phyloP scores from a whole-genome alignment of 352 stramenopile genomes.

The Saprolegnia diclina region DNA sequence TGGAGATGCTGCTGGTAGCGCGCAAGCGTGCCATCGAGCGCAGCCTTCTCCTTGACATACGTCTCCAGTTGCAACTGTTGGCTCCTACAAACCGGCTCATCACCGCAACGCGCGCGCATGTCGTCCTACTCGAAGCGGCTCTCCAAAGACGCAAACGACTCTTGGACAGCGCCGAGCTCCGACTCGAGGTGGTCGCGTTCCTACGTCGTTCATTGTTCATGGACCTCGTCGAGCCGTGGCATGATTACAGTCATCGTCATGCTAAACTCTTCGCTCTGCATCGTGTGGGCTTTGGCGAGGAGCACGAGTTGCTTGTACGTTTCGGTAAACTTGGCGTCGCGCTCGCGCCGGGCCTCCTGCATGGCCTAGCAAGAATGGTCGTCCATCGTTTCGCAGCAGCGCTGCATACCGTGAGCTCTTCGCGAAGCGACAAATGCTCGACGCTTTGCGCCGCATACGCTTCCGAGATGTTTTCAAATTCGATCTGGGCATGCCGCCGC shows the following conservation, averaged over 20 bases:
- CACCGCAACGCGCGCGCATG: background rate
- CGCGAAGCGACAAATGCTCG: constrained; percentile 45
- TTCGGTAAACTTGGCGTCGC: constrained; percentile 49
- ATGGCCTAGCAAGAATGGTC: constrained; percentile 34
- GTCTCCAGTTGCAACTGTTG: constrained; percentile 11
- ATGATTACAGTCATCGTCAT: constrained; percentile 35
- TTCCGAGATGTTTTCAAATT: constrained; percentile 55
- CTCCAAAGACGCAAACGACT: constrained; percentile 49
- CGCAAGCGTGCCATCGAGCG: constrained; percentile 44
- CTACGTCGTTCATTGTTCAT: background rate
- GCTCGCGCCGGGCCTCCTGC: constrained; percentile 52
- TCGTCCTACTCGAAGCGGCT: constrained; percentile 43
- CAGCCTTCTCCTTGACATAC: constrained; percentile 35
- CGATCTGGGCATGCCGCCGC: constrained; percentile 46
- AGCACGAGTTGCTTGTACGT: constrained; percentile 78
- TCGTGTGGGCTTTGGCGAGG: constrained; percentile 73
- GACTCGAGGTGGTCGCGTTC: constrained; percentile 23
- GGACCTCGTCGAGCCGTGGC: background rate
- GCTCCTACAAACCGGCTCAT: background rate
- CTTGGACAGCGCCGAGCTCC: constrained; percentile 45
- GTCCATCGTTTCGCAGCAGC: background rate
- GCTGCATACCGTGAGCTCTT: constrained; percentile 43
- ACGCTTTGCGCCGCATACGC: constrained; percentile 64
- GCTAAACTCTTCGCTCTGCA: constrained; percentile 53
- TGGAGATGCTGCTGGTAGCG: constrained; percentile 47